Evolutionary conservation across 345 rosid species (phyloP), one percentile per base, ranked within the genome.

Genomic region (Populus tremula): DNA sequence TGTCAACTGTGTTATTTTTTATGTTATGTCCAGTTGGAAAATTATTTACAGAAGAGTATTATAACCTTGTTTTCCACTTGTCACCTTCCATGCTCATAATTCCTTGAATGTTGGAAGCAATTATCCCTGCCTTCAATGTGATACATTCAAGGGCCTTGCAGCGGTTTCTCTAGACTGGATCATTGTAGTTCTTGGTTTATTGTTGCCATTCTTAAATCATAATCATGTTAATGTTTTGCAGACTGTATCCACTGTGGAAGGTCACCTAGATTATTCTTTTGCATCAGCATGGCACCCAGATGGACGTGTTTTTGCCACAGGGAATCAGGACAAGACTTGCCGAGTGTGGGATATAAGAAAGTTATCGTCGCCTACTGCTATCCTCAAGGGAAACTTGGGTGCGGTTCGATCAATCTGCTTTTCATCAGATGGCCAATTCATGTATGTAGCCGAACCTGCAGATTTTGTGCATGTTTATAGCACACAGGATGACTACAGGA

Each of bases 221-320:
- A 67, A 61, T 67, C 35, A 23, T 20, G 27, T 54, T 64, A 0
- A 39, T 70, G 65, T 38, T 68, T 59, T 53, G 64, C 83, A 89
- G 93, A 86, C 83, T 1, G 31, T 87, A 20, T 79, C 81, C n/a
- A 41, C 77, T 0, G 73, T 89, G 70, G 66, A 23, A 18, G 94
- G 94, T 23, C 94, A 90, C 73, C 83, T 72, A 35, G 94, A 90
- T 83, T 90, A 73, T 82, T 90, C 90, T 21, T 90, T 90, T 64
- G 92, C 92, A 59, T 85, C 92, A 5, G 90, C 92, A 8, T 90
- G 94, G 94, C 90, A 90, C 67, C 92, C 94, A 0, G 86, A 90
- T 11, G 90, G 92, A 18, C 75, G 29, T 43, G 72, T 83, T 27
- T 87, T 88, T 64, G 91, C 94, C 31, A 89, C 92, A 0, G 90